These are phyloP conservation scores for Aspergillus sclerotialis DNA, from an alignment of 2,329 filamentous ascomycete genomes.

Conservation along the genomic window DNA sequence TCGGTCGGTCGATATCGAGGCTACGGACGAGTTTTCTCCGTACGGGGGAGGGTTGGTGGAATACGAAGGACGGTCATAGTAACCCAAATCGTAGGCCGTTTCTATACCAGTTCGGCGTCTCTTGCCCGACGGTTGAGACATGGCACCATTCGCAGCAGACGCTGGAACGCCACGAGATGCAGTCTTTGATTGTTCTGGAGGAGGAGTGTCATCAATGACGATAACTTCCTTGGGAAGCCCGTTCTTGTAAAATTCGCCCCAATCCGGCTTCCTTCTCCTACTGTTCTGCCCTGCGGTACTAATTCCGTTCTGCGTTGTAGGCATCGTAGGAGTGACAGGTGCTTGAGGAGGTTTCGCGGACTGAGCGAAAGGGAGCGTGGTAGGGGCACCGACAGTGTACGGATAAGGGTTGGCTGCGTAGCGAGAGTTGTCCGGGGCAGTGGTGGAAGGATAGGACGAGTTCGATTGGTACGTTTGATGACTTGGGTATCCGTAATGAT, in stretches of 20 bases:
- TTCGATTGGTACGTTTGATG: constrained; percentile 50
- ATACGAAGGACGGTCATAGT: constrained; percentile 63
- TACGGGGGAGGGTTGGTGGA: constrained; percentile 69
- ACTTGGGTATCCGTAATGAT: constrained; percentile 56
- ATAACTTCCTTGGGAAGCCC: constrained; percentile 79
- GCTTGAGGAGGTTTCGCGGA: constrained; percentile 31
- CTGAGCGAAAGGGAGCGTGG: constrained; percentile 26
- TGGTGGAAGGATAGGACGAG: constrained; percentile 45
- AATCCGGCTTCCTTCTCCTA: constrained; percentile 61
- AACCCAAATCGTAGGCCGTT: constrained; percentile 60
- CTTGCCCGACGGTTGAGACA: constrained; percentile 51
- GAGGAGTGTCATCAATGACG: constrained; percentile 65
- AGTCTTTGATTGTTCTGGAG: constrained; percentile 29
- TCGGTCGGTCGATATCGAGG: constrained; percentile 73
- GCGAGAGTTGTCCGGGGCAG: constrained; percentile 32
- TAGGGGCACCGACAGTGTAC: constrained; percentile 31
- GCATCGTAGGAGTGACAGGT: constrained; percentile 29
- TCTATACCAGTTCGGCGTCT: constrained; percentile 63
- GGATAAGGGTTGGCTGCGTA: constrained; percentile 38
- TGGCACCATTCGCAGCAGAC: constrained; percentile 18
- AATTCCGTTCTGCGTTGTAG: constrained; percentile 32
- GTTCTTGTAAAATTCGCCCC: constrained; percentile 75
- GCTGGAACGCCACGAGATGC: constrained; percentile 14
- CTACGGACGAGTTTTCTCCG: constrained; percentile 58
- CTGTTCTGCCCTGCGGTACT: constrained; percentile 29